A percentile compares a stretch with the other conserved stretches of the same genome.
phyloP scores from a whole-genome alignment of 129 eudicot species.

The Centrapalus pauciflorus region DNA sequence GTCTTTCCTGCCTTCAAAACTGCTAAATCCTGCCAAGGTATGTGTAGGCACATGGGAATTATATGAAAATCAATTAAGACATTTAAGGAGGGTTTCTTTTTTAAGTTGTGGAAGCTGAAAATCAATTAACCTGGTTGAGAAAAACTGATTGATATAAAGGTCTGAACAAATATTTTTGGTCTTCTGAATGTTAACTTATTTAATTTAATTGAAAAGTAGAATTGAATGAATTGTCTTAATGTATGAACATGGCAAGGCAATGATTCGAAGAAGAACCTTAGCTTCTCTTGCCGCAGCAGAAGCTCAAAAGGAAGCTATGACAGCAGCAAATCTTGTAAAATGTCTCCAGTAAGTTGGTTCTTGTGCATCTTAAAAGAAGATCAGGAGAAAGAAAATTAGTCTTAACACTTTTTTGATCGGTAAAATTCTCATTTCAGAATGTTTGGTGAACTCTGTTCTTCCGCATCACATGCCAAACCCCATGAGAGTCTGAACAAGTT shows the following conservation, averaged over 20 bases:
- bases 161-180: too few species aligned
- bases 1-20: constrained; percentile 62
- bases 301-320: constrained; percentile 86
- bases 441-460: constrained; percentile 72
- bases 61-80: too few species aligned
- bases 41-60: neutral
- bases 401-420: neutral
- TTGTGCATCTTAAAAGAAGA: neutral
- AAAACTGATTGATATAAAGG: too few species aligned
- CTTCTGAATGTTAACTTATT: too few species aligned
- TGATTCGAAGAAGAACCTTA: constrained; percentile 54
- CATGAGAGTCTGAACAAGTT: constrained; percentile 65
- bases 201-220: neutral
- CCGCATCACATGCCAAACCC: constrained; percentile 73
- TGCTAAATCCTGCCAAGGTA: constrained; percentile 82
- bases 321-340: constrained; percentile 66
- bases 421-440: constrained; percentile 41
- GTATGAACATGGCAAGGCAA: constrained; percentile 43
- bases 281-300: constrained; percentile 81
- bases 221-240: neutral
- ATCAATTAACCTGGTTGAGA: too few species aligned
- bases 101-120: too few species aligned
- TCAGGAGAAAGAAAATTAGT: neutral
- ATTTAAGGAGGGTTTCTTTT: too few species aligned
- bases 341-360: constrained; percentile 57